phyloP scores from a whole-genome alignment of 129 eudicot species.

The Flaveria trinervia region DNA sequence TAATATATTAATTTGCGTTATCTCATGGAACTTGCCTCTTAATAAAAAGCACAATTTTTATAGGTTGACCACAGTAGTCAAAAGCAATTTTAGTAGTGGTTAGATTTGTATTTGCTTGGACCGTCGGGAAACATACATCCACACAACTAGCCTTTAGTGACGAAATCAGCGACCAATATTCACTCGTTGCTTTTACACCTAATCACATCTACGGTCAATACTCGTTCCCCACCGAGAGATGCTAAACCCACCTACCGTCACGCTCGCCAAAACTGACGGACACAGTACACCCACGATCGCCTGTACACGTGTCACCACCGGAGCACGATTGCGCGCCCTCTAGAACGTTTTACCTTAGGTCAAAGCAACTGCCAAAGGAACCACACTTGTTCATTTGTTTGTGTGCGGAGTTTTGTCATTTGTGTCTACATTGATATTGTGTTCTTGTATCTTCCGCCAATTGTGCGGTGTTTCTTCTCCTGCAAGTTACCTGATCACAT shows the following conservation, averaged over 20 bases:
- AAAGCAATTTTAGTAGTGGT: background rate
- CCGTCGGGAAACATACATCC: background rate
- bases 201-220: conserved; percentile 16
- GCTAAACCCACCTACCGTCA: conserved; percentile 18
- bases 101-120: conserved; percentile 15
- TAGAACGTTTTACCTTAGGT: conserved; percentile 21
- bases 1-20: background rate
- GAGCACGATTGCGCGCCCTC: conserved; percentile 10
- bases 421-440: conserved; percentile 14
- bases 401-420: background rate
- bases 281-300: conserved; percentile 3
- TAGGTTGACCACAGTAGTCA: conserved; percentile 2
- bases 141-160: background rate
- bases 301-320: conserved; percentile 24
- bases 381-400: background rate
- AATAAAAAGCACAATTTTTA: background rate
- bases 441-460: conserved; percentile 1
- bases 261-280: conserved; percentile 11
- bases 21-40: background rate
- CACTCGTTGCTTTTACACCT: background rate
- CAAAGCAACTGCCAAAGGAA: conserved; percentile 16
- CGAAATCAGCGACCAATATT: conserved; percentile 18
- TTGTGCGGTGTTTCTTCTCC: conserved; percentile 15
- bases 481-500: conserved; percentile 23
- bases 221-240: background rate